Evolutionary conservation across 75 land plant species (phyloP), one percentile per base, ranked within the genome.

Genomic region (Larix kaempferi): DNA sequence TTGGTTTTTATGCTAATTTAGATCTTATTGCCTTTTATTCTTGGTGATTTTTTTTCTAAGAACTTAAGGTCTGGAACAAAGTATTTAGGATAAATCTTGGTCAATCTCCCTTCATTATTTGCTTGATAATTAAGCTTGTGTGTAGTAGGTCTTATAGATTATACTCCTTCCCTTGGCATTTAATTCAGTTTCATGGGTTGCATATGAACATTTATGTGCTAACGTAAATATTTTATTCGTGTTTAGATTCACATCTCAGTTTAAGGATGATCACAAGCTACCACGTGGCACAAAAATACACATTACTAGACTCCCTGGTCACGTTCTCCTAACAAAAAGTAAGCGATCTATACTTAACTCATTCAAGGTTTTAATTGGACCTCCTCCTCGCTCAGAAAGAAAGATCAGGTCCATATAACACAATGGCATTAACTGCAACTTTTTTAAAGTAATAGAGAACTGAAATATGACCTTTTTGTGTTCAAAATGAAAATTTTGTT

Each of bases 191-290:
- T 74, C 33, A 65, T 75, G 52, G 39, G 37, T 16, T 37, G 76
- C 79, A 39, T 27, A 52, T 78, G 33, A 13, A 49, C 7, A 14
- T 64, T 65, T 16, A 55, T 12, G 26, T 74, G 16, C 58, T 54
- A 26, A 52, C 16, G 17, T 11, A 29, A 25, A 69, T 27, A 54
- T 29, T 12, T 67, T 44, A 0, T 57, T 76, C 27, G 41, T 71
- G 57, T 76, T 74, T 87, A 97, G 99, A 69, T 97, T 97, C 85
- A 94, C 96, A 29, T 84, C 90, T 27, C 86, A 86, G 57, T 97
- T 97, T 82, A 89, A 85, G 78, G 98, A 97, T 84, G 98, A 97
- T 65, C 85, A 88, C 56, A 95, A 97, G 80, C 85, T 97, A 77
- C 98, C 99, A 14, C 54, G 74, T 56, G 98, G 95, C 33, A 88